Conservation (phyloP, 768 basidiomycete species). For the Kwoniella botswanensis region DNA sequence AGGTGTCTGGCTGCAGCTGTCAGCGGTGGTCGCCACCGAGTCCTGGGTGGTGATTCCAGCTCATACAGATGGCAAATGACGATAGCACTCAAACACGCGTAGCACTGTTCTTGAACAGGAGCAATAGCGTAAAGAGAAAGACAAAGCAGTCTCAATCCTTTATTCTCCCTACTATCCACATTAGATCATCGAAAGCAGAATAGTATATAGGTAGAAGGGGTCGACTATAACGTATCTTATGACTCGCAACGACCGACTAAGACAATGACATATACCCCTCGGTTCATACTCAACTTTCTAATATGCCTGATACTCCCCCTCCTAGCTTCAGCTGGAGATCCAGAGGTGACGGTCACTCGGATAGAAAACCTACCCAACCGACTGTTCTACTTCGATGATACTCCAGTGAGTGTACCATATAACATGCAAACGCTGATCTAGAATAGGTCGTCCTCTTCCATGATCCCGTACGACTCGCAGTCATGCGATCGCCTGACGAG, state of each 20-base stretch:
- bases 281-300: slow-evolving; percentile 5
- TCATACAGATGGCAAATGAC: too few species aligned
- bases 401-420: slow-evolving; percentile 65
- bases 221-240: neutral
- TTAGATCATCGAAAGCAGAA: neutral
- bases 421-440: neutral
- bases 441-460: slow-evolving; percentile 76
- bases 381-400: slow-evolving; percentile 92
- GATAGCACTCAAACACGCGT: neutral
- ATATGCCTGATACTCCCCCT: slow-evolving; percentile 13
- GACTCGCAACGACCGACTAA: neutral
- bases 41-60: too few species aligned
- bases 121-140: neutral
- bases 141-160: neutral
- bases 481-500: slow-evolving; percentile 84
- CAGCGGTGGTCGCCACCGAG: too few species aligned
- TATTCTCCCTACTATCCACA: neutral
- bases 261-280: neutral
- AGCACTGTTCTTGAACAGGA: neutral
- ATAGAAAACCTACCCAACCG: slow-evolving; percentile 76
- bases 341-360: slow-evolving; percentile 54
- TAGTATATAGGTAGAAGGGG: too few species aligned
- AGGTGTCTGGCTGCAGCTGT: neutral
- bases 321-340: slow-evolving; percentile 25
- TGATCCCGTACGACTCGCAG: slow-evolving; percentile 70